Evolutionary conservation across 148 eudicot species (phyloP).

Genomic region (Rhododendron griersonianum): DNA sequence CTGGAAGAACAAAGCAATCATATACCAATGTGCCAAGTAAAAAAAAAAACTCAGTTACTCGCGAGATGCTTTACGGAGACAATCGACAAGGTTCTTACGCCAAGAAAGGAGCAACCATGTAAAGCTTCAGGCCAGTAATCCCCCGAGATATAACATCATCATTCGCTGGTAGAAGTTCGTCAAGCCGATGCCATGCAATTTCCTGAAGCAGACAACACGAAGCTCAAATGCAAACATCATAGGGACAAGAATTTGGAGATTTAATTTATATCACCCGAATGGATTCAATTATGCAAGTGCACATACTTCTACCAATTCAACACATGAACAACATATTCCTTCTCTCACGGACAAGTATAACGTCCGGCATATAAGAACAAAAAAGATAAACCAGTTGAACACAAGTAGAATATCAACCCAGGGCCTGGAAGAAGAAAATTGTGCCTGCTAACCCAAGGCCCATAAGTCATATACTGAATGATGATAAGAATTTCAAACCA

Average conservation of each 20-base stretch:
- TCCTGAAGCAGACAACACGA: slow-evolving; percentile 47
- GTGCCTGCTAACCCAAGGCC: not conserved
- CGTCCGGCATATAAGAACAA: not conserved
- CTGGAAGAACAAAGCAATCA: slow-evolving; percentile 34
- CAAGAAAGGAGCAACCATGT: slow-evolving; percentile 97
- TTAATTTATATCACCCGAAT: not conserved
- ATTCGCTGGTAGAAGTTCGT: slow-evolving; percentile 78
- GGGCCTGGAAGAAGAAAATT: not conserved
- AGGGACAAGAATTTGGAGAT: not conserved
- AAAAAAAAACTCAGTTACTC: not conserved
- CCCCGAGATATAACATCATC: slow-evolving; percentile 91
- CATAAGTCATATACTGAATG: not conserved
- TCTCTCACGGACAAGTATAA: not conserved
- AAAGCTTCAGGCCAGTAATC: slow-evolving; percentile 89
- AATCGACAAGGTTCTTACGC: slow-evolving; percentile 42
- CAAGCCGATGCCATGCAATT: slow-evolving; percentile 97
- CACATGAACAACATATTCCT: not conserved
- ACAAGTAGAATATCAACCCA: not conserved
- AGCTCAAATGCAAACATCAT: not conserved
- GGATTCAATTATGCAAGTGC: not conserved
- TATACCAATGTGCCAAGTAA: not conserved
- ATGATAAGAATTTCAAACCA: slow-evolving; percentile 2
- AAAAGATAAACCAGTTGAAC: not conserved
- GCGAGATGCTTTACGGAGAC: not conserved
- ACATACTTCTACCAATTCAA: not conserved